Conservation (phyloP, 2,329 filamentous ascomycete species). For the Pestalotiopsis sp. region DNA sequence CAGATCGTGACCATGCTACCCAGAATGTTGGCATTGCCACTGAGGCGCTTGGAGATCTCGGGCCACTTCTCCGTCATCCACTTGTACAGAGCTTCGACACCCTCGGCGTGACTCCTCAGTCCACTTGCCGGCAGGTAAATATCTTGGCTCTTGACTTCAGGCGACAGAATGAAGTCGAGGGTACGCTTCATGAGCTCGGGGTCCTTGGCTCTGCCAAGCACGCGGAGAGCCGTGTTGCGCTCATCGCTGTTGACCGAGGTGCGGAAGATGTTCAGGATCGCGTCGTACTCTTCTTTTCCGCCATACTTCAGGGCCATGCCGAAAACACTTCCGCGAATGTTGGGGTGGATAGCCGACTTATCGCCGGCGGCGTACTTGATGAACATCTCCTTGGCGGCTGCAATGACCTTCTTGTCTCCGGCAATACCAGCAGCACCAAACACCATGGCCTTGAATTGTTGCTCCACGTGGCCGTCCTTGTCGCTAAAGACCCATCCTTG, state of each 20-base stretch:
- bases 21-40: slow-evolving; percentile 85
- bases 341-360: slow-evolving; percentile 82
- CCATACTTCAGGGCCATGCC: slow-evolving; percentile 83
- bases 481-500: slow-evolving; percentile 88
- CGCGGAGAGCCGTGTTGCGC: slow-evolving; percentile 87
- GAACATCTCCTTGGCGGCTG: slow-evolving; percentile 89
- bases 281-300: slow-evolving; percentile 82
- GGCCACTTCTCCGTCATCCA: slow-evolving; percentile 93
- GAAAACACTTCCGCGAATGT: slow-evolving; percentile 86
- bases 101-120: slow-evolving; percentile 75
- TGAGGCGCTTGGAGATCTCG: slow-evolving; percentile 77
- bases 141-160: slow-evolving; percentile 91
- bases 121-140: slow-evolving; percentile 86
- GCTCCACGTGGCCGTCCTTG: slow-evolving; percentile 83
- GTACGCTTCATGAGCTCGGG: slow-evolving; percentile 82
- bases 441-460: slow-evolving; percentile 92
- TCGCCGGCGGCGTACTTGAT: slow-evolving; percentile 81
- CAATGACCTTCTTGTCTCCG: slow-evolving; percentile 77
- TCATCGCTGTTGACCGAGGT: slow-evolving; percentile 80
- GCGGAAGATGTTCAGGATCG: slow-evolving; percentile 75
- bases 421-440: slow-evolving; percentile 82
- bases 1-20: slow-evolving; percentile 82
- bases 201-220: slow-evolving; percentile 76
- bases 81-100: slow-evolving; percentile 77
- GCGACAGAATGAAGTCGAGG: slow-evolving; percentile 72